Evolutionary conservation across 768 basidiomycete genomes (phyloP).

Genomic region (Auriscalpium orientale): DNA sequence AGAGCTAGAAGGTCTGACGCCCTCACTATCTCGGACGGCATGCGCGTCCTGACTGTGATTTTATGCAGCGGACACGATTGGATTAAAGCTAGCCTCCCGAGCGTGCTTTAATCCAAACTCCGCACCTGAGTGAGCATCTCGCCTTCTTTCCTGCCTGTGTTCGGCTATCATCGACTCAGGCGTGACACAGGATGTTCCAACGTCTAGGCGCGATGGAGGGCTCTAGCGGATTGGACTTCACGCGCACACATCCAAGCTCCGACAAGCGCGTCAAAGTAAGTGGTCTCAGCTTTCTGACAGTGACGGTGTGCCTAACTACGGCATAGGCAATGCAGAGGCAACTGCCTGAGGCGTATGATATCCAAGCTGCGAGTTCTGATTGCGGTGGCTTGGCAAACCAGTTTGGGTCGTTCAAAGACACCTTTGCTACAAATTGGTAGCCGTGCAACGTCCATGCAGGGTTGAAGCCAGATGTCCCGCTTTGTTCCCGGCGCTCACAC

Average conservation of each 20-base stretch:
- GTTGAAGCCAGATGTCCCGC: no score
- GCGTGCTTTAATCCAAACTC: slow-evolving; percentile 85
- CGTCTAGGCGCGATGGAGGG: slow-evolving; percentile 56
- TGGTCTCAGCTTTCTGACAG: not conserved
- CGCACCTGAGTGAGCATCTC: slow-evolving; percentile 52
- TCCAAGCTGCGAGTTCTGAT: slow-evolving; percentile 47
- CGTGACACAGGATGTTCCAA: slow-evolving; percentile 51
- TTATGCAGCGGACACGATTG: slow-evolving; percentile 72
- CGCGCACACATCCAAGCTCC: slow-evolving; percentile 77
- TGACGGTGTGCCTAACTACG: not conserved
- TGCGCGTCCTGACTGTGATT: not conserved
- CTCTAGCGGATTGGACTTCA: slow-evolving; percentile 41
- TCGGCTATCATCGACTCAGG: not conserved
- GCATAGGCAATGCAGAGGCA: slow-evolving; percentile 35
- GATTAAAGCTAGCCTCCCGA: slow-evolving; percentile 67
- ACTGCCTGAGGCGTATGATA: slow-evolving; percentile 50
- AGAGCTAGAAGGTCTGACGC: slow-evolving; percentile 64
- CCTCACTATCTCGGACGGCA: not conserved
- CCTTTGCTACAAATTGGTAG: slow-evolving; percentile 24
- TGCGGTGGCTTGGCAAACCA: slow-evolving; percentile 30
- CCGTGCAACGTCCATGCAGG: not conserved
- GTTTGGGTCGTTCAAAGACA: slow-evolving; percentile 5
- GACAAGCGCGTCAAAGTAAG: slow-evolving; percentile 64
- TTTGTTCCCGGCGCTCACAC: no score
- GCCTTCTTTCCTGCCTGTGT: not conserved